phyloP scores from a whole-genome alignment of 805 yeast genomes.

The Kodamaea hsintzibuensis region DNA sequence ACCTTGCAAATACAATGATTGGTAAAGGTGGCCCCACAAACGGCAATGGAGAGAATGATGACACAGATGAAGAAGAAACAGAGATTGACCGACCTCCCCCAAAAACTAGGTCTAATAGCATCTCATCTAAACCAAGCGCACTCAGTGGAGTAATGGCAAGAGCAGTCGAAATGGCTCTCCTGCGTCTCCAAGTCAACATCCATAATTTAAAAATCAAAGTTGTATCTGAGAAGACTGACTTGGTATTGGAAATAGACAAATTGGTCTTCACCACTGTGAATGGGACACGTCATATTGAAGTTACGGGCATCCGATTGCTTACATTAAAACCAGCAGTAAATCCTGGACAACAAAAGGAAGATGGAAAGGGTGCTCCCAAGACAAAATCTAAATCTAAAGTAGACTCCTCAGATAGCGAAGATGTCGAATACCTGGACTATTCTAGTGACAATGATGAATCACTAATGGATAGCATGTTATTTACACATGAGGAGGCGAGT shows the following conservation, averaged over 20 bases:
- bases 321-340: slow-evolving; percentile 42
- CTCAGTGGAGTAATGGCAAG: slow-evolving; percentile 58
- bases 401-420: slow-evolving; percentile 21
- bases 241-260: slow-evolving; percentile 33
- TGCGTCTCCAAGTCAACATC: slow-evolving; percentile 56
- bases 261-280: slow-evolving; percentile 41
- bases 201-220: slow-evolving; percentile 48
- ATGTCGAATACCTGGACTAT: slow-evolving; percentile 31
- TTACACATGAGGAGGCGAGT: slow-evolving; percentile 67
- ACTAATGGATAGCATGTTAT: slow-evolving; percentile 58
- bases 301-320: slow-evolving; percentile 41
- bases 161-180: slow-evolving; percentile 67
- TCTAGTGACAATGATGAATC: slow-evolving; percentile 26
- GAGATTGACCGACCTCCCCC: slow-evolving; percentile 7
- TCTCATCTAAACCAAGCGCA: slow-evolving; percentile 31
- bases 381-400: slow-evolving; percentile 8
- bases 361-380: background rate
- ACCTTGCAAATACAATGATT: slow-evolving; percentile 62
- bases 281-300: slow-evolving; percentile 44
- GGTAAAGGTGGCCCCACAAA: background rate
- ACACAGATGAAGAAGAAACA: slow-evolving; percentile 15
- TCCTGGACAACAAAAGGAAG: slow-evolving; percentile 20
- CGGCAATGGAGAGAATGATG: background rate
- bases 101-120: slow-evolving; percentile 9
- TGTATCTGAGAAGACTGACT: slow-evolving; percentile 45